phyloP scores from a whole-genome alignment of 345 rosid species.

The Eutrema yunnanense region DNA sequence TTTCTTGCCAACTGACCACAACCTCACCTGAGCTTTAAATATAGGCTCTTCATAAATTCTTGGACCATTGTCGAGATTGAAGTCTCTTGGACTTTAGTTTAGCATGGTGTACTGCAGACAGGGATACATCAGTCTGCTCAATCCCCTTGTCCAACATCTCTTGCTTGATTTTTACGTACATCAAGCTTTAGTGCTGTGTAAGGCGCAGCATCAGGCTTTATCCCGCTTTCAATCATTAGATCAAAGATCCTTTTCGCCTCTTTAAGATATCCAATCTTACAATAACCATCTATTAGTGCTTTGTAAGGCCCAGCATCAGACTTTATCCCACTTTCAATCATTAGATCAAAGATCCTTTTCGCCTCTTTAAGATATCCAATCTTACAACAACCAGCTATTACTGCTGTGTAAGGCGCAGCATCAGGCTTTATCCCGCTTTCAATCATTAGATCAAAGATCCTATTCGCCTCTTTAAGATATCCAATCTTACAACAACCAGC shows the following conservation, averaged over 20 bases:
- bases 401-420: too few species aligned
- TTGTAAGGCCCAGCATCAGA: constrained; percentile 56
- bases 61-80: neutral
- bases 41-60: neutral
- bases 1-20: neutral
- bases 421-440: too few species aligned
- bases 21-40: neutral
- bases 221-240: too few species aligned
- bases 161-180: constrained; percentile 18
- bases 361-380: constrained; percentile 48
- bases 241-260: too few species aligned
- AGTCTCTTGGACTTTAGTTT: constrained; percentile 19
- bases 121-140: constrained; percentile 16
- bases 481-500: constrained; percentile 36
- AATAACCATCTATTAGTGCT: constrained; percentile 46
- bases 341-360: constrained; percentile 35
- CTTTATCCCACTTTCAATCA: constrained; percentile 47
- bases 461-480: neutral
- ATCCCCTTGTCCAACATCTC: constrained; percentile 37
- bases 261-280: constrained; percentile 22
- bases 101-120: constrained; percentile 9
- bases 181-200: too few species aligned
- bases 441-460: too few species aligned
- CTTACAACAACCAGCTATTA: too few species aligned
- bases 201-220: too few species aligned